Conservation (phyloP, 2,329 filamentous ascomycete genomes). For the Claviceps monticola region DNA sequence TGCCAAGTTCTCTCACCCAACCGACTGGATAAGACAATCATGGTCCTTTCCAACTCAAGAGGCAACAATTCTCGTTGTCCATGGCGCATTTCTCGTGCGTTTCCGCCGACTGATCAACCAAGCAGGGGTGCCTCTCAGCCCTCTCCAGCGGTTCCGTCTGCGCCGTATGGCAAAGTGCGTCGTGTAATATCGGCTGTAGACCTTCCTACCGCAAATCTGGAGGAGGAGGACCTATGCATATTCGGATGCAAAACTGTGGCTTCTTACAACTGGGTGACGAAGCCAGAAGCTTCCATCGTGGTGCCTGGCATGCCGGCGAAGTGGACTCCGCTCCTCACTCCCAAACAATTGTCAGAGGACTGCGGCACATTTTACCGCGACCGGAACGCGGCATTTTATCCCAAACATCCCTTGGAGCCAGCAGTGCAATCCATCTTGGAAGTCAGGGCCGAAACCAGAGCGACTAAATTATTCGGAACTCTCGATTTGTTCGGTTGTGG, state of each 20-base stretch:
- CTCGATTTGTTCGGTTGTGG: conserved; percentile 42
- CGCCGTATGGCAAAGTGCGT: not conserved
- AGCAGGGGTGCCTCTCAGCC: not conserved
- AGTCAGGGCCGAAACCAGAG: too few relatives aligned
- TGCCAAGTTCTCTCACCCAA: not conserved
- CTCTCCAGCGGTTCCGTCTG: not conserved
- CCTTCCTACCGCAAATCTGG: not conserved
- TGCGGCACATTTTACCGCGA: conserved; percentile 38
- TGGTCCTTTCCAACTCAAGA: not conserved
- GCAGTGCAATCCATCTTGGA: conserved; percentile 28
- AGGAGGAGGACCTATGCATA: not conserved
- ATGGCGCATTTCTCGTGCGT: not conserved
- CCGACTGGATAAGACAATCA: not conserved
- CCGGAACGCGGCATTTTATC: conserved; percentile 35
- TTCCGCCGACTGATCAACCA: not conserved
- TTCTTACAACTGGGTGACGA: not conserved
- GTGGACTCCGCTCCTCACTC: conserved; percentile 30
- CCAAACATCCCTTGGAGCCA: conserved; percentile 36
- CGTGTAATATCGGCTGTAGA: not conserved
- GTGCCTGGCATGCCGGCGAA: conserved; percentile 25
- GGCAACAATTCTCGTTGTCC: not conserved
- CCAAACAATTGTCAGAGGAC: conserved; percentile 27
- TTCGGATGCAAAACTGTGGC: not conserved
- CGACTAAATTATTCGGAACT: too few relatives aligned
- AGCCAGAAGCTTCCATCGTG: not conserved